Evolutionary conservation across 2,329 filamentous ascomycete genomes (phyloP), one percentile per base, ranked within the genome.

Genomic region (Penicillium nordicum): DNA sequence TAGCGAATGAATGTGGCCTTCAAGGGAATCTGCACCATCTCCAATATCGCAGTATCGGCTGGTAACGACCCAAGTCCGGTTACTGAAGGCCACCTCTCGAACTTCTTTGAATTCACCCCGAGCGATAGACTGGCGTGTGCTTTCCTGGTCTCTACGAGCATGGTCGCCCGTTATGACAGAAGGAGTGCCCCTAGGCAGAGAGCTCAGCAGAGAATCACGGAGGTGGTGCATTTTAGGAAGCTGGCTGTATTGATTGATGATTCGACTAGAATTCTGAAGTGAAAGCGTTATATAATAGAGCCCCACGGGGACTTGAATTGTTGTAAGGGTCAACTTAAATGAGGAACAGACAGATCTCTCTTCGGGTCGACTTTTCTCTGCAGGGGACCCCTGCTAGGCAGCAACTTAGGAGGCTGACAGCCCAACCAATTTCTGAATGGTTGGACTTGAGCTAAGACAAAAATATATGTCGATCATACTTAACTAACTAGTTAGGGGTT

Each of bases 11-110:
- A 66, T 23, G 32, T 62, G 30, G 1, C 10, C 8, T 23, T 63
- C 62, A 11, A 65, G 52, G 10, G 55, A 58, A 21, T 66, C 63
- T 0, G 63, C 61, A 1, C 59, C 52, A 37, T 65, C 59, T 50
- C 62, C 59, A 23, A 59, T 16, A 9, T 53, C 27, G 54, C 62
- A 66, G 57, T 62, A 66, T 32, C 59, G 41, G 29, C n/a, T 12
- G 16, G 32, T 60, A 18, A 55, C 23, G 25, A 55, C 5, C 57
- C 55, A 64, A 8, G 57, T 58, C n/a, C 62, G 49, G 48, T 64
- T 63, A 27, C 14, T 30, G 30, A 62, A 53, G 11, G 60, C 63
- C 1, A 34, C n/a, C 1, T 18, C 47, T 14, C 63, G 58, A 6
- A 63, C 3, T 16, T 55, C 51, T 8, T 57, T 29, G 23, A 59